Percentiles rank a stretch among this genome's conserved stretches.
Conservation (phyloP, 441 rosid genomes). For the Breynia disticha region DNA sequence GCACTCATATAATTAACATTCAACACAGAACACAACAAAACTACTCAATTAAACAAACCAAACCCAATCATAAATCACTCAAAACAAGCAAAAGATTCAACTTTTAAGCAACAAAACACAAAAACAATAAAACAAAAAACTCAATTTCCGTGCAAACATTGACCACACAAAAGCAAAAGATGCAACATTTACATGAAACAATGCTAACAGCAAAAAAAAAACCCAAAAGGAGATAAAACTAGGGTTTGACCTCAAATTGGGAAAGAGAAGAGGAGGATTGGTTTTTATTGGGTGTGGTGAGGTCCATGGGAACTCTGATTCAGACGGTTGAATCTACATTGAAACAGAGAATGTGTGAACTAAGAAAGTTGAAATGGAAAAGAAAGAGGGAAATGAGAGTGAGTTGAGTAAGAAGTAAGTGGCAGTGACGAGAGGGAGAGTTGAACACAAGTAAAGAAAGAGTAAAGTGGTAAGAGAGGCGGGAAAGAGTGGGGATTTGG, state of each 20-base stretch:
- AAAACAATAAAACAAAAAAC: too few relatives aligned
- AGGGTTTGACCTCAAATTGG: slow-evolving; percentile 33
- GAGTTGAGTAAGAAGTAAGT: slow-evolving; percentile 3
- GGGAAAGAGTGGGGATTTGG: slow-evolving; percentile 12
- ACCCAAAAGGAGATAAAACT: not conserved
- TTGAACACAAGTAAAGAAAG: not conserved
- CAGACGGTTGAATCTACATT: not conserved
- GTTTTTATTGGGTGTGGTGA: slow-evolving; percentile 49
- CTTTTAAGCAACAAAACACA: too few relatives aligned
- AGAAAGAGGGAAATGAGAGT: slow-evolving; percentile 17
- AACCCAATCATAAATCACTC: too few relatives aligned
- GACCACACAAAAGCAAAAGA: too few relatives aligned
- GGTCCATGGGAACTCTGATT: slow-evolving; percentile 14
- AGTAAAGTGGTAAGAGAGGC: slow-evolving; percentile 11
- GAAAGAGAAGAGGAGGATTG: slow-evolving; percentile 25
- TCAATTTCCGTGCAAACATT: too few relatives aligned
- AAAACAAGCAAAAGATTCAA: too few relatives aligned
- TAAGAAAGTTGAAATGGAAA: not conserved
- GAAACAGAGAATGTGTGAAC: not conserved
- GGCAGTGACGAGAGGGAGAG: too few relatives aligned
- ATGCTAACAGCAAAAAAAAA: not conserved
- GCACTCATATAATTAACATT: not conserved
- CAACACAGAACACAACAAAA: not conserved
- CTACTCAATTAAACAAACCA: not conserved
- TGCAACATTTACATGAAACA: too few relatives aligned